Evolutionary conservation across 208 protist species (phyloP).

Genomic region (Zelonia costaricensis): DNA sequence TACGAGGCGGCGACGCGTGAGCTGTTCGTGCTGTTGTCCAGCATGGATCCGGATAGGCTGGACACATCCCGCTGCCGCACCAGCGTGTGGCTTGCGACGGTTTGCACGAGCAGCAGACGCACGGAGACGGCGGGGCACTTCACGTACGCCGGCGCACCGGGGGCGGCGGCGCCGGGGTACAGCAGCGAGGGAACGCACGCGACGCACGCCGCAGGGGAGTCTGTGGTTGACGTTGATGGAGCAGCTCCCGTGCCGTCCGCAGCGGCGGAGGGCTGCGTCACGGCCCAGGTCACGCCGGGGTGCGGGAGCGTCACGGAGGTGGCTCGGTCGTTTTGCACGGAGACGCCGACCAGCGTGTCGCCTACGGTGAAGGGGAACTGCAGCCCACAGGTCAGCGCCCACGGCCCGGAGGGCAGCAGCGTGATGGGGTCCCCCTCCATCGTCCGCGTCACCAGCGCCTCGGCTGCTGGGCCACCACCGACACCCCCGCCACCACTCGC

Average conservation of each 20-base stretch:
- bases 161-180: neutral
- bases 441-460: slow-evolving; percentile 5
- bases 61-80: slow-evolving; percentile 9
- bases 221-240: no score
- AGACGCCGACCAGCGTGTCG: slow-evolving; percentile 50
- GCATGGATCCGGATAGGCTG: slow-evolving; percentile 6
- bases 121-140: slow-evolving; percentile 11
- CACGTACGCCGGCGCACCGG: slow-evolving; percentile 11
- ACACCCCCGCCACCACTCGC: no score
- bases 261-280: no score
- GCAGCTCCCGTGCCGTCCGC: no score
- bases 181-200: slow-evolving; percentile 22
- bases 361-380: slow-evolving; percentile 44
- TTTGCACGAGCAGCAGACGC: slow-evolving; percentile 48
- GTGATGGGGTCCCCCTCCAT: slow-evolving; percentile 7
- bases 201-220: neutral
- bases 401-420: slow-evolving; percentile 22
- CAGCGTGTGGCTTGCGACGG: slow-evolving; percentile 36
- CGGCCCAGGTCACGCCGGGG: slow-evolving; percentile 27
- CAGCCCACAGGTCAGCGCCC: slow-evolving; percentile 44
- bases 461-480: neutral
- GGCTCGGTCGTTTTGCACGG: slow-evolving; percentile 47
- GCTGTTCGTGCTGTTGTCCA: slow-evolving; percentile 10
- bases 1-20: slow-evolving; percentile 24
- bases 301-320: slow-evolving; percentile 19